Base-by-base conservation (phyloP, 2,329 filamentous ascomycete species). In the Arthrinium phaeospermum region DNA sequence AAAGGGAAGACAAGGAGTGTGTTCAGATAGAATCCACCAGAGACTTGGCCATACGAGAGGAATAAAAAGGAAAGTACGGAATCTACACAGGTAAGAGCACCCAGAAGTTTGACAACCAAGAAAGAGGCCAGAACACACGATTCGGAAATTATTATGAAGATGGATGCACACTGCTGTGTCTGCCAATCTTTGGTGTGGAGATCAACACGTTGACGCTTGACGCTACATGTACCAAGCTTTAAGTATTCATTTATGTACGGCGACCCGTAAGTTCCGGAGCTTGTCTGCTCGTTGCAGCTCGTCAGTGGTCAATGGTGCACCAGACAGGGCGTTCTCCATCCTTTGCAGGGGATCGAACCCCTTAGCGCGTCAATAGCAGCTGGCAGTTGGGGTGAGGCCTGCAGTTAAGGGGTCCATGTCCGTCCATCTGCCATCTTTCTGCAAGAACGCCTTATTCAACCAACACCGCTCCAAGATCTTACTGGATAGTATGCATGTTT, bases 71-170 rank as follows among this genome's bases (percentile, higher is more conserved):
- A 34, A 64, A 64, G 34, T 30, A 41, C 57, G 22, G 34, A 4
- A 4, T 37, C 53, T 64, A 37, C 57, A 41, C 34, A 64, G 57
- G 57, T 64, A 64, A 22, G 57, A 41, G 41, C 57, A 12, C 19
- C 57, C 4, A 64, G 30, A 64, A 41, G 34, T 41, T 41, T 64
- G 19, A 64, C 41, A 34, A 30, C 27, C 41, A 34, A 30, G 57
- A 41, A 64, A 24, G 46, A 64, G 57, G 57, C 57, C 57, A 64
- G 57, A 41, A 41, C 10, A 64, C 57, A 64, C 57, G 57, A 64
- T 13, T 64, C 57, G 34, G 57, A 64, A 64, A 64, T 64, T 64
- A 41, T 64, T n/a, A 64, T 24, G 57, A 64, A 64, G 57, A 64
- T 64, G 34, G 57, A 64, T 64, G 57, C 57, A 10, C 57, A 10